phyloP scores from a whole-genome alignment of 768 basidiomycete genomes.

The Fomitopsis serialis region DNA sequence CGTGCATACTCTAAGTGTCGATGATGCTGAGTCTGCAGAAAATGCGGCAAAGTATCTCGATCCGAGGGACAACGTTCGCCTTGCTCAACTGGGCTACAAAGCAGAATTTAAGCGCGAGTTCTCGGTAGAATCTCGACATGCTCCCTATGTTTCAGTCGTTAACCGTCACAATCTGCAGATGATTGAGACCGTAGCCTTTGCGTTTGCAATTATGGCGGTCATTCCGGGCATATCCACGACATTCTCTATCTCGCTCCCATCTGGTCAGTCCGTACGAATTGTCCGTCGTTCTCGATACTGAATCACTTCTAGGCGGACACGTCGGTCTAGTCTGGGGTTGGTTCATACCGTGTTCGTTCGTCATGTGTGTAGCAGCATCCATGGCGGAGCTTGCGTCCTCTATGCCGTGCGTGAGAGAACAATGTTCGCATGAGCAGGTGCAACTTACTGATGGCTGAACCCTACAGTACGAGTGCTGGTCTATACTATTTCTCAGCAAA shows the following conservation, averaged over 20 bases:
- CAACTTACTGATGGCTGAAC: no score
- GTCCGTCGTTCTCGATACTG: background rate
- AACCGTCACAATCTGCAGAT: constrained; percentile 27
- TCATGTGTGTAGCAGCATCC: constrained; percentile 61
- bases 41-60: background rate
- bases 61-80: constrained; percentile 43
- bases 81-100: constrained; percentile 66
- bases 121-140: constrained; percentile 37
- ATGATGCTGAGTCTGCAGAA: background rate
- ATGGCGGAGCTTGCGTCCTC: constrained; percentile 69
- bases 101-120: constrained; percentile 70
- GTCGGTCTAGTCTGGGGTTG: constrained; percentile 77
- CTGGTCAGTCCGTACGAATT: constrained; percentile 31
- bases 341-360: constrained; percentile 65
- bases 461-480: constrained; percentile 62
- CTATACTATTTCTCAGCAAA: constrained; percentile 76
- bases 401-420: constrained; percentile 61
- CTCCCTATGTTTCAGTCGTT: background rate
- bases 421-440: no score
- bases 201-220: constrained; percentile 68
- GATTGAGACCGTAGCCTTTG: constrained; percentile 57
- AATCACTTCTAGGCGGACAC: constrained; percentile 48
- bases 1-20: no score
- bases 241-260: constrained; percentile 52
- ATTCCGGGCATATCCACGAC: constrained; percentile 66